Evolutionary conservation across 2,329 filamentous ascomycete genomes (phyloP), one percentile per base, ranked within the genome.

Genomic region (Trichoderma sp.): DNA sequence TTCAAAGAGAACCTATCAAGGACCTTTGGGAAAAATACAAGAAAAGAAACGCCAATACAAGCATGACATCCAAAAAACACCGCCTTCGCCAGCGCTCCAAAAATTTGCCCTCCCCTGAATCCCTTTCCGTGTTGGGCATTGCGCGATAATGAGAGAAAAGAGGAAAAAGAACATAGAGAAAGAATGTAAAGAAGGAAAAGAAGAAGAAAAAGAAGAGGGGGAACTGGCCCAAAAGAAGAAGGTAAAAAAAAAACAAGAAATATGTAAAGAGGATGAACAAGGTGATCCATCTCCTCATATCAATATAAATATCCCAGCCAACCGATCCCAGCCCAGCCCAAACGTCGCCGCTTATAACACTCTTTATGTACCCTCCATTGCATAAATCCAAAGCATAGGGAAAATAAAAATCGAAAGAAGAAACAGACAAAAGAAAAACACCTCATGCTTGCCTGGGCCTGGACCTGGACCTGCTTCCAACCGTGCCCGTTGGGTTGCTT

Each of bases 401-500:
- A 38, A 35, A 50, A 77, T n/a, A 27, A 74, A 31, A 76, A 75
- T 65, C 35, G 68, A 71, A 75, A 50, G 5, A 27, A 8, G 21
- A 41, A 67, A 2, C 18, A 38, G 18, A 63, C 33, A n/a, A n/a
- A 71, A 29, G 29, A 41, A 45, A 21, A 60, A 31, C 41, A n/a
- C 31, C 33, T 77, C 65, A 77, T 35, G 71, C 72, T 56, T 73
- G 63, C 66, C 71, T 71, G 27, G 56, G 75, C 71, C 80, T 82
- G 14, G 56, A 76, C 71, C 80, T 82, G 21, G 53, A 76, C 66
- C 80, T 82, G 29, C 76, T 79, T 21, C 78, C 76, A 64, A 80
- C 79, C 74, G 80, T 82, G 74, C 80, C 82, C 62, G 84, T 84
- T 12, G 88, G 87, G 29, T 87, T 87, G 80, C 88, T 89, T 78